Base-by-base conservation (phyloP, 2,329 filamentous ascomycete species). In the Lecanosticta acicola region DNA sequence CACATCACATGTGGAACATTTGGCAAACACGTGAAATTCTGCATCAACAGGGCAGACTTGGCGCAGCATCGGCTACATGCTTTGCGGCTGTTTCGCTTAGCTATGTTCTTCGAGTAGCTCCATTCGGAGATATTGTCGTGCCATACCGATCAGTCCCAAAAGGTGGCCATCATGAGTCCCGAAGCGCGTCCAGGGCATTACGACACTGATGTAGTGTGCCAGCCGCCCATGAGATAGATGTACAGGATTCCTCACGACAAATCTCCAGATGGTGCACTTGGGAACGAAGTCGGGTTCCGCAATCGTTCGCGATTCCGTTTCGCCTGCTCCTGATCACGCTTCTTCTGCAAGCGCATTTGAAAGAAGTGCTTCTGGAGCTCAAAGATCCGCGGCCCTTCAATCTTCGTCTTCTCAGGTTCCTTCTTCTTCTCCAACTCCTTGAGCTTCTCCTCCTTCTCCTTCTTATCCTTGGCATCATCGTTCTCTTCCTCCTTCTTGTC, bases 311-410 rank as follows among this genome's bases (percentile, higher is more conserved):
- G 80, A 60, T 91, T 93, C 42, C 85, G 76, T 67, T 83, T 94
- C 9, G 88, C 85, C 43, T 83, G 74, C 61, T 93, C 87, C n/a
- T 79, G 78, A 64, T 86, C 85, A 35, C 83, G 78, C 61, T 89
- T 83, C 62, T 84, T 85, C 63, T 88, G 81, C 41, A 95, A 65
- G 13, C 93, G 81, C 71, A 89, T 87, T 57, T 91, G 84, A 63
- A 88, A 94, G 67, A 98, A 95, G 19, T 81, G 91, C 85, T 83
- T 89, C 62, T 91, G 85, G 48, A 96, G 73, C 55, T 85, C 80
- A 68, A 93, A 98, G 2, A 94, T 77, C 34, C 91, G 80, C 16
- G 87, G 84, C 46, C 84, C 82, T 49, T 86, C 82, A 2, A 63
- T 48, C 14, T 66, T 78, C 48, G 83, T 80, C 60, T 80, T 79